Base-by-base conservation (phyloP, 2,329 filamentous ascomycete species). In the Chlorencoelia australis region DNA sequence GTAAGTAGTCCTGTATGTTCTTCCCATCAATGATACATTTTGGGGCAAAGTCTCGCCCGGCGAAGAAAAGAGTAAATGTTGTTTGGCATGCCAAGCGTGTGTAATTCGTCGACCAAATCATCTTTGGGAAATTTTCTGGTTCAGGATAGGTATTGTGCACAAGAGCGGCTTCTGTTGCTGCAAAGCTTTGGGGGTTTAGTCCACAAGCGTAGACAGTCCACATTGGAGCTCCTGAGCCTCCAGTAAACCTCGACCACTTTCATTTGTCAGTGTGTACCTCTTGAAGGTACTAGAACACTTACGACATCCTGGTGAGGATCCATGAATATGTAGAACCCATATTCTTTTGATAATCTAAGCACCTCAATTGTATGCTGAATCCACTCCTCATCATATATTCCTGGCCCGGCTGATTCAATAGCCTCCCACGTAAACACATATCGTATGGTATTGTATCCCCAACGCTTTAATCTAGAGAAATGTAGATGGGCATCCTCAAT, bases 31-130 rank as follows among this genome's bases (percentile, higher is more conserved):
- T 89, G 48, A 95, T 82, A 48, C 89, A 94, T 54, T 94, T 95
- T 3, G 93, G 93, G 1, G 91, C 85, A 65, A 95, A 96, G 52
- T 93, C 85, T 45, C 69, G 76, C 22, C 91, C 91, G 7, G 73
- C 88, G 58, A 93, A 98, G 64, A 94, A 98, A 34, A 96, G 64
- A 0, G 89, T 94, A 57, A 95, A 96, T 49, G 96, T 86, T 30
- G 86, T 88, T 47, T 88, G 85, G 33, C 81, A 83, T 3, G 82
- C 88, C 33, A 96, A 68, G 16, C 91, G 75, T 43, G 77, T 82
- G 60, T 98, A 98, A 57, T 98, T 98, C 34, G 93, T 96, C 11
- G 89, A 87, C 91, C 91, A 98, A 40, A 96, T 89, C 93, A 98
- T 98, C 64, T 95, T 96, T 16, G 91, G 91, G 48, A 89, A 98